Conservation (phyloP, 768 basidiomycete species). For the Paxillus rubicundulus region DNA sequence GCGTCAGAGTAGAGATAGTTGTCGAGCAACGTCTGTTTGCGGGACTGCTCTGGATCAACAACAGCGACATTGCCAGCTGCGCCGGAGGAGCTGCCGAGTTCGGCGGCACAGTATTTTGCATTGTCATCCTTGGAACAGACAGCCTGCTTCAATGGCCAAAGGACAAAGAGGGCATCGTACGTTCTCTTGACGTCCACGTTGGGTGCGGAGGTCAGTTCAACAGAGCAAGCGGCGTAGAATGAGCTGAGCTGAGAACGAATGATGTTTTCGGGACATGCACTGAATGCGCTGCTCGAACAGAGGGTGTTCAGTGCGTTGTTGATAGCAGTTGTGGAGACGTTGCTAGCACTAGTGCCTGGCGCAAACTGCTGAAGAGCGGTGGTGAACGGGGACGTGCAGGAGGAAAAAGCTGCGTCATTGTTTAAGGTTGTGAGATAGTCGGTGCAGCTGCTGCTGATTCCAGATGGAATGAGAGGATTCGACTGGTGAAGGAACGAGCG, state of each 20-base stretch:
- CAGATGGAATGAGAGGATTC: conserved; percentile 64
- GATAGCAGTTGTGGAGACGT: conserved; percentile 44
- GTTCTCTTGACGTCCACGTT: conserved; percentile 51
- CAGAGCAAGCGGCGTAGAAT: conserved; percentile 70
- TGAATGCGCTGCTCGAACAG: conserved; percentile 48
- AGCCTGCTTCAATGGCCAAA: conserved; percentile 62
- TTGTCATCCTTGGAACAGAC: conserved; percentile 74
- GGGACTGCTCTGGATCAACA: conserved; percentile 9
- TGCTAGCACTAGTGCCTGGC: conserved; percentile 41
- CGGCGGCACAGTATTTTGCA: conserved; percentile 66
- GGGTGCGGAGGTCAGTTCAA: conserved; percentile 59
- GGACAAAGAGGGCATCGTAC: conserved; percentile 80
- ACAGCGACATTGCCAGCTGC: conserved; percentile 18
- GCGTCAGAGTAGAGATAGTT: conserved; percentile 24
- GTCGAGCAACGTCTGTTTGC: conserved; percentile 12
- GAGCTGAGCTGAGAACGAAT: conserved; percentile 60
- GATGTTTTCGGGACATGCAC: conserved; percentile 52
- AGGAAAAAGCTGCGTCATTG: conserved; percentile 48
- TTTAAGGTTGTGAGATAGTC: conserved; percentile 64
- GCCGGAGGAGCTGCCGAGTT: conserved; percentile 36
- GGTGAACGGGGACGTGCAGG: conserved; percentile 65
- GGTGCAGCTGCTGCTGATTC: conserved; percentile 53
- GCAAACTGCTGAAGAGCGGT: conserved; percentile 55
- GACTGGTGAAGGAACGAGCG: conserved; percentile 21
- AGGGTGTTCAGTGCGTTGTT: conserved; percentile 50